Conservation (phyloP, 176 grass and related monocot genomes). For the Avena insularis region DNA sequence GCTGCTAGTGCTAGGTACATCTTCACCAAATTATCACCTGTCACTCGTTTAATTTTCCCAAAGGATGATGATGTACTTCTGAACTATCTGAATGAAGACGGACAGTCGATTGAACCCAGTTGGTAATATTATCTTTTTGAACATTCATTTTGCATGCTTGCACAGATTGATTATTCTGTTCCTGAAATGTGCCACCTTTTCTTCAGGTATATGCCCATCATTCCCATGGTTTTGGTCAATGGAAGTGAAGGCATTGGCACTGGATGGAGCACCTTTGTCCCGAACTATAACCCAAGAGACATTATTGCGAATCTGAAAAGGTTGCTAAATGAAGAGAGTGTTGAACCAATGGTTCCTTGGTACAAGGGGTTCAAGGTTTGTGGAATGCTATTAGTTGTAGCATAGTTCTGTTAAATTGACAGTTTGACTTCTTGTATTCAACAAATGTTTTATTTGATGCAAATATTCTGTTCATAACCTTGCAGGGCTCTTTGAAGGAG, state of each 20-base stretch:
- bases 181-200: constrained; percentile 17
- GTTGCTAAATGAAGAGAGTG: constrained; percentile 56
- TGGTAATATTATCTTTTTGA: constrained; percentile 59
- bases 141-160: neutral
- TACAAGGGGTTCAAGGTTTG: constrained; percentile 90
- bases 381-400: neutral
- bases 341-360: constrained; percentile 84
- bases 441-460: neutral
- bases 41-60: constrained; percentile 73
- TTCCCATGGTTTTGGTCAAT: constrained; percentile 92
- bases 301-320: constrained; percentile 73
- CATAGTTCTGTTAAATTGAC: neutral
- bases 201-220: constrained; percentile 81
- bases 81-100: constrained; percentile 84
- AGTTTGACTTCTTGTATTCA: neutral
- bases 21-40: constrained; percentile 57
- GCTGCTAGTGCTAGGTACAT: constrained; percentile 79
- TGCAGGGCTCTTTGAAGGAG: constrained; percentile 72
- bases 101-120: constrained; percentile 80
- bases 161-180: neutral
- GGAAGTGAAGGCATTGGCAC: constrained; percentile 97
- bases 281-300: constrained; percentile 92
- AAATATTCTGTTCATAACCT: neutral
- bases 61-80: constrained; percentile 93
- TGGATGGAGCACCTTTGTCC: constrained; percentile 85